A percentile compares a stretch with the other conserved stretches of the same genome.
Conservation (phyloP, 2,329 filamentous ascomycete species). For the Corinectria fuckeliana region DNA sequence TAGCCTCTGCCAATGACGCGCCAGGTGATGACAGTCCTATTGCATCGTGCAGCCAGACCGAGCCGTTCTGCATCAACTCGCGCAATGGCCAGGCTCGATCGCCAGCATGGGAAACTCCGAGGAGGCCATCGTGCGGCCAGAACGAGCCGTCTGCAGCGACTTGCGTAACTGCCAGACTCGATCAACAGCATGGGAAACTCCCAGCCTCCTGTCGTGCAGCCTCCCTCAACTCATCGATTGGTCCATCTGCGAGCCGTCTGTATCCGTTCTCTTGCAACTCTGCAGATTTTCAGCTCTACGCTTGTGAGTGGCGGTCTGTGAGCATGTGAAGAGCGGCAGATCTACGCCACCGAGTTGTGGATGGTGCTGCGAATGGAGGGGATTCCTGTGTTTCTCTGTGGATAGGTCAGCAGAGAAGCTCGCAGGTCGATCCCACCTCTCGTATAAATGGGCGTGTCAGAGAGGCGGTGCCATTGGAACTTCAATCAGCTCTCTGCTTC, state of each 20-base stretch:
- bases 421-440: no score
- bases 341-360: background rate
- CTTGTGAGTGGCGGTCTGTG: background rate
- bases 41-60: background rate
- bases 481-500: background rate
- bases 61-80: background rate
- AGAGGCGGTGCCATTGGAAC: background rate
- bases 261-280: background rate
- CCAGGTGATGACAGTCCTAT: background rate
- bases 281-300: background rate
- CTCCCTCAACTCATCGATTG: background rate
- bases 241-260: background rate
- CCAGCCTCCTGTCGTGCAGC: background rate
- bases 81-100: background rate
- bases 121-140: background rate
- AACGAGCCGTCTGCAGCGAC: background rate
- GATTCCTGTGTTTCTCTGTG: background rate
- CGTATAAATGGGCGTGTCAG: slow-evolving; percentile 21
- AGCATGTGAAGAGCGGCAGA: background rate
- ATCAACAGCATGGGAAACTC: background rate
- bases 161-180: background rate
- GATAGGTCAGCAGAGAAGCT: background rate
- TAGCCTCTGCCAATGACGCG: background rate
- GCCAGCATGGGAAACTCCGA: background rate
- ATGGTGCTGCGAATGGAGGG: background rate